Percentiles rank a stretch among this genome's conserved stretches.
Evolutionary conservation across 1,139 yeast species (phyloP).

Genomic region (Sugiyamaella novakii): DNA sequence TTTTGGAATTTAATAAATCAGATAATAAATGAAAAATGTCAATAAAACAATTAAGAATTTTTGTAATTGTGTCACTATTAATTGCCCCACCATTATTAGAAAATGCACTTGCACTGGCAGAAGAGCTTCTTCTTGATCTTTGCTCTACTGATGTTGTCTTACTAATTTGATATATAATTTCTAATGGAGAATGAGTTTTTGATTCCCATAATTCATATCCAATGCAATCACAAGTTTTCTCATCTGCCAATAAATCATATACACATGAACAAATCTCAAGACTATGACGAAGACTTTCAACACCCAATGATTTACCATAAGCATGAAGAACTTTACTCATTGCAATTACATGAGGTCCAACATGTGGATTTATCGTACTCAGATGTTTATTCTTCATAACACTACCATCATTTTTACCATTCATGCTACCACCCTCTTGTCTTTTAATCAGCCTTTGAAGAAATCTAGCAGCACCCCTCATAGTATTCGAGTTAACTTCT

Average conservation of each 20-base stretch:
- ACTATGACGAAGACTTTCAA: conserved; percentile 35
- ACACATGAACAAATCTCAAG: conserved; percentile 37
- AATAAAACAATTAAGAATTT: conserved; percentile 27
- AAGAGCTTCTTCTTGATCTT: conserved; percentile 8
- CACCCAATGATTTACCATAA: conserved; percentile 32
- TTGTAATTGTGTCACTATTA: conserved; percentile 21
- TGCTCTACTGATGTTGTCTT: conserved; percentile 20
- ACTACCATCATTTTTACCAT: conserved; percentile 20
- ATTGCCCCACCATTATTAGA: conserved; percentile 1
- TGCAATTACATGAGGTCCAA: conserved; percentile 31
- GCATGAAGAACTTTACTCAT: conserved; percentile 34
- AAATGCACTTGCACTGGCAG: conserved; percentile 8
- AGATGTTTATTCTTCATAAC: conserved; percentile 1
- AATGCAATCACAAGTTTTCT: conserved; percentile 30
- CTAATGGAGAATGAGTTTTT: conserved; percentile 48
- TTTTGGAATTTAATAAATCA: conserved; percentile 25
- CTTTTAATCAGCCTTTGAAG: conserved; percentile 33
- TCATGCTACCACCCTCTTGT: conserved; percentile 12
- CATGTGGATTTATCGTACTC: conserved; percentile 7
- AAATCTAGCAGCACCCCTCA: conserved; percentile 52
- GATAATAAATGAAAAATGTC: conserved; percentile 29
- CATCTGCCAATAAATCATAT: conserved; percentile 32
- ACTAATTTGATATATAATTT: conserved; percentile 32
- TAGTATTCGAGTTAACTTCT: conserved; percentile 45
- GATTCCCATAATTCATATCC: conserved; percentile 54